These are phyloP conservation scores for Hyaloscypha finlandica DNA, from an alignment of 495 filamentous ascomycete species.

Conservation along the genomic window DNA sequence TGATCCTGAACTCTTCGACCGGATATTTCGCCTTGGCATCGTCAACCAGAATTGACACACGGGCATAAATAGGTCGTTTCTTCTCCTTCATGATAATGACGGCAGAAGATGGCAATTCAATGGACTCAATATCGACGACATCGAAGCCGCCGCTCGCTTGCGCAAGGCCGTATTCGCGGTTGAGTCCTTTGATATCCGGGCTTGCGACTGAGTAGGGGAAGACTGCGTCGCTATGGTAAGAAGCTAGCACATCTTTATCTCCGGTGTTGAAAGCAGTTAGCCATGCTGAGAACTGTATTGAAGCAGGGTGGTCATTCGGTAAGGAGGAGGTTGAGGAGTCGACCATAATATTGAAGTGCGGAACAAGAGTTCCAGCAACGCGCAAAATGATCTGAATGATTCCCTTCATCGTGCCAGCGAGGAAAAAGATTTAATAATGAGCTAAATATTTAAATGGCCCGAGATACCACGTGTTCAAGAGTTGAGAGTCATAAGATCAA, in stretches of 20 bases:
- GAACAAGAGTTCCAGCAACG: not conserved
- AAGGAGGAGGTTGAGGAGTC: not conserved
- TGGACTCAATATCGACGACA: conserved; percentile 3
- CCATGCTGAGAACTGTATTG: conserved; percentile 14
- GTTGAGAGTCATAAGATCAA: too few relatives aligned
- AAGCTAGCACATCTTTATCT: not conserved
- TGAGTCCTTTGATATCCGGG: not conserved
- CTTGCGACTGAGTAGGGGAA: conserved; percentile 11
- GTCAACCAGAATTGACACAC: not conserved
- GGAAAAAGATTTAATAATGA: too few relatives aligned
- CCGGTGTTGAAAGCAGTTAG: conserved; percentile 8
- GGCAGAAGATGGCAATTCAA: not conserved
- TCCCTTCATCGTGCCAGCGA: not conserved
- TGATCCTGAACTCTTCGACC: conserved; percentile 7
- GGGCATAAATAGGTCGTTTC: not conserved
- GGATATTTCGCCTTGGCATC: conserved; percentile 1
- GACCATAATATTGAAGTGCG: not conserved
- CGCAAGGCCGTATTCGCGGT: conserved; percentile 1
- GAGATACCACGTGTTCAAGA: too few relatives aligned
- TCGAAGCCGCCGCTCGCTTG: conserved; percentile 7
- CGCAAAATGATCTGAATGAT: not conserved
- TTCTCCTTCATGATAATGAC: conserved; percentile 4
- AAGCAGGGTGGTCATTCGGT: conserved; percentile 1
- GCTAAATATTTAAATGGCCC: too few relatives aligned
- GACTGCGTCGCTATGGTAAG: not conserved